Evolutionary conservation across 225 moss, liverwort and hornwort genomes (phyloP), one percentile per base, ranked within the genome.

Genomic region (Takakia lepidozioides): DNA sequence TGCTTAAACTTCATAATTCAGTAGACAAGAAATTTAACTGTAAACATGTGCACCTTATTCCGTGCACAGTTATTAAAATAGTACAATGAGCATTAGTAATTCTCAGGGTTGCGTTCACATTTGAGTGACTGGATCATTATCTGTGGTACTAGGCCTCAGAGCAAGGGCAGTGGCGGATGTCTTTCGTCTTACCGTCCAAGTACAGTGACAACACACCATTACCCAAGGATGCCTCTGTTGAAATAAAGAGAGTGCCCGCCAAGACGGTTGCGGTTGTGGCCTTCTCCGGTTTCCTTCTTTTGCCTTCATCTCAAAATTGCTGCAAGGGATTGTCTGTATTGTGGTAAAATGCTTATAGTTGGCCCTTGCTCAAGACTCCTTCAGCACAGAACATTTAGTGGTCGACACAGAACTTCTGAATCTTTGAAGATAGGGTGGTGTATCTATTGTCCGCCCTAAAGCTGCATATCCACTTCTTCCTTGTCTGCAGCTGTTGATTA

Each of bases 181-280:
- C 86, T 25, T 95, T 95, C 39, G 71, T 95, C 21, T 55, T 95
- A 38, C 89, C 89, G 43, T 64, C 82, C 52, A 85, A 90, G 75
- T 95, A 84, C 67, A 80, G 49, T 48, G 88, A 95, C 42, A 65
- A 78, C 25, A 22, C 87, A 37, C 90, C 95, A 2, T 38, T 82
- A 34, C 95, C 95, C 17, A 79, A 81, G 30, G 89, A 95, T 62
- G 19, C 76, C 17, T 61, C 75, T 36, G 90, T 95, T 42, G 62
- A 58, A 43, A 58, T 90, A 30, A 66, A 72, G 58, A 82, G 63
- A 68, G 71, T 95, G 26, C 84, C 90, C 14, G 61, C 74, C 29
- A 95, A 80, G 69, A 87, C 66, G 39, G 55, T 87, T 27, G 95
- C 90, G 3, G 95, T 90, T 39, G 67, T 67, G 0, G 68, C 78